phyloP scores from a whole-genome alignment of 805 yeast species.

The Ogataea pini region DNA sequence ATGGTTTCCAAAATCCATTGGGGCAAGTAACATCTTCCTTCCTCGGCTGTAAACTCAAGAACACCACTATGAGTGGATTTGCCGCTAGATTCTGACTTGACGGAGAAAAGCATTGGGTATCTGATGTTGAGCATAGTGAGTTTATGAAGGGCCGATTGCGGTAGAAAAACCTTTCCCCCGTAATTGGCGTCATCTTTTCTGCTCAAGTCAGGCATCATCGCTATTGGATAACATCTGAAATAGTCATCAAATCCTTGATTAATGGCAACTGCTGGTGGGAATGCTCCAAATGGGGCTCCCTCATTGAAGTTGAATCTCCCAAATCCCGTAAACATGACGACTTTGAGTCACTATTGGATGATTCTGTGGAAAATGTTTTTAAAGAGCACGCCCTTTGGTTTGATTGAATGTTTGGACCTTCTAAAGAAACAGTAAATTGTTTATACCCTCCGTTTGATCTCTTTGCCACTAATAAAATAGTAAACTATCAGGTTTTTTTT shows the following conservation, averaged over 20 bases:
- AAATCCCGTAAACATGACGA: slow-evolving; percentile 31
- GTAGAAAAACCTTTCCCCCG: slow-evolving; percentile 95
- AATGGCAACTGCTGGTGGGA: slow-evolving; percentile 21
- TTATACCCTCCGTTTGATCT: background rate
- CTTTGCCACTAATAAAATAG: slow-evolving; percentile 1
- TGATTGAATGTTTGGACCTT: no score
- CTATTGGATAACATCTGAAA: slow-evolving; percentile 89
- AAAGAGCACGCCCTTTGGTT: no score
- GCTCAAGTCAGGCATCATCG: slow-evolving; percentile 79
- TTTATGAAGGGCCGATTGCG: slow-evolving; percentile 88
- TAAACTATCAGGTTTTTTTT: no score
- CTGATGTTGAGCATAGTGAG: slow-evolving; percentile 88
- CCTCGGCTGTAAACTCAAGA: slow-evolving; percentile 93
- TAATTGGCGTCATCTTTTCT: slow-evolving; percentile 78
- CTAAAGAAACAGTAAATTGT: no score
- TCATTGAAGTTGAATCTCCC: slow-evolving; percentile 21
- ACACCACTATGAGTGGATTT: slow-evolving; percentile 87
- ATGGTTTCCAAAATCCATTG: slow-evolving; percentile 94
- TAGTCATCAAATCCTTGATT: slow-evolving; percentile 67
- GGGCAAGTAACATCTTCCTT: slow-evolving; percentile 92
- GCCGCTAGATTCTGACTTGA: slow-evolving; percentile 61
- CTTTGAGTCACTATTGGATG: no score
- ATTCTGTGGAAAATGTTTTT: no score
- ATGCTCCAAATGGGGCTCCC: slow-evolving; percentile 18
- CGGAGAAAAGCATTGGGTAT: slow-evolving; percentile 93